Base-by-base conservation (phyloP, 1,284 basidiomycete species). In the Fomitiporia mediterranea region DNA sequence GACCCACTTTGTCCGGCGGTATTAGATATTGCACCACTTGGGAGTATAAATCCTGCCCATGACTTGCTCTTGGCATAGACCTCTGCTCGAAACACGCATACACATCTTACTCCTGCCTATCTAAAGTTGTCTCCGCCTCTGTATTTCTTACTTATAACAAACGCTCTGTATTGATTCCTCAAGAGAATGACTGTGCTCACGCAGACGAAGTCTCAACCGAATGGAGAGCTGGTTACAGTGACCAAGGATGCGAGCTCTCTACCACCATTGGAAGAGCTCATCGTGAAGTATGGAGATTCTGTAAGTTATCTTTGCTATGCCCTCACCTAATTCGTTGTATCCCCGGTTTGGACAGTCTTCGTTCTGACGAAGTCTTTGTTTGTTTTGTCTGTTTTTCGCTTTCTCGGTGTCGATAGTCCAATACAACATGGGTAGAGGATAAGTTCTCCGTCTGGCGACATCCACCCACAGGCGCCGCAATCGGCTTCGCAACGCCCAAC, bases 341-440 rank as follows among this genome's bases (percentile, higher is more conserved):
- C 2, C 15, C 2, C 17, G 21, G 27, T 23, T 2, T 8, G 15
- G 4, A 9, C 42, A 4, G 21, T 43, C 42, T 43, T 13, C 30
- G 44, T 46, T 30, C 27, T 11, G 25, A 28, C 42, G n/a, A 2
- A 11, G 42, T 3, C 19, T 2, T 11, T 8, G 39, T 21, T 42
- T 21, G 8, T 42, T 2, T 21, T 42, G 9, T 23, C 19, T 39
- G 15, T 21, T 1, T 25, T 25, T 43, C 27, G 6, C 37, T n/a
- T 21, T 11, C 11, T 13, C 27, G n/a, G n/a, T n/a, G n/a, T n/a
- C n/a, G 4, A 9, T 8, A 53, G 35, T 75, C 77, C 58, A 80
- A 79, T 64, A 81, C 79, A 17, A 76, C 76, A 2, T 80, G 77
- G 76, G 69, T 78, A 13, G 79, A 81, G 61, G 74, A 76, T n/a